phyloP scores from a whole-genome alignment of 306 rosid genomes.

The Inga leiocalycina region DNA sequence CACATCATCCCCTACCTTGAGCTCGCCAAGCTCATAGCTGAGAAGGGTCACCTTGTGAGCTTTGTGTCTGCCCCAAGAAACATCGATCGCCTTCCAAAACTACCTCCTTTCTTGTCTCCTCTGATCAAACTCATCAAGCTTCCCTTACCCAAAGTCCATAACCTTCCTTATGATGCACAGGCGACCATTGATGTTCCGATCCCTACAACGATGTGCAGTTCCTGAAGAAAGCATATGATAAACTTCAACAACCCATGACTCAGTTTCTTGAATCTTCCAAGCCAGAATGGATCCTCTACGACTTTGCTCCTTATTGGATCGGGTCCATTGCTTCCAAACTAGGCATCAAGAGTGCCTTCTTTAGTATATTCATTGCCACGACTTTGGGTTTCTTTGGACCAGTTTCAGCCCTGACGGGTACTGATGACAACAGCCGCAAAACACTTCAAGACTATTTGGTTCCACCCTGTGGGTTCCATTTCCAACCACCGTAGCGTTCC shows the following conservation, averaged over 20 bases:
- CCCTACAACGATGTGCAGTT: constrained; percentile 13
- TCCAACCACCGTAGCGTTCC: background rate
- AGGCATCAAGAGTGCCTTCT: constrained; percentile 30
- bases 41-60: constrained; percentile 46
- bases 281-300: constrained; percentile 39
- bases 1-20: constrained; percentile 41
- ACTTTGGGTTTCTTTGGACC: background rate
- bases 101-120: constrained; percentile 29
- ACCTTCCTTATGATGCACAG: constrained; percentile 38
- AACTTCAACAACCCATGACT: background rate
- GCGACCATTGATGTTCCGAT: constrained; percentile 43
- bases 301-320: constrained; percentile 40
- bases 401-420: background rate
- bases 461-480: constrained; percentile 35
- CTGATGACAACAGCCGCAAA: background rate
- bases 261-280: constrained; percentile 10
- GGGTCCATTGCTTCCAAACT: background rate
- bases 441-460: constrained; percentile 26
- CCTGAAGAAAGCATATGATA: constrained; percentile 37
- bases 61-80: constrained; percentile 52
- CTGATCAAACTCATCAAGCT: constrained; percentile 27
- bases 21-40: constrained; percentile 45
- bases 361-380: constrained; percentile 17
- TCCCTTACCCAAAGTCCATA: constrained; percentile 14
- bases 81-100: constrained; percentile 47